These are phyloP conservation scores for Musa schizocarpa DNA, from an alignment of 176 grass and related monocot genomes.

Conservation along the genomic window DNA sequence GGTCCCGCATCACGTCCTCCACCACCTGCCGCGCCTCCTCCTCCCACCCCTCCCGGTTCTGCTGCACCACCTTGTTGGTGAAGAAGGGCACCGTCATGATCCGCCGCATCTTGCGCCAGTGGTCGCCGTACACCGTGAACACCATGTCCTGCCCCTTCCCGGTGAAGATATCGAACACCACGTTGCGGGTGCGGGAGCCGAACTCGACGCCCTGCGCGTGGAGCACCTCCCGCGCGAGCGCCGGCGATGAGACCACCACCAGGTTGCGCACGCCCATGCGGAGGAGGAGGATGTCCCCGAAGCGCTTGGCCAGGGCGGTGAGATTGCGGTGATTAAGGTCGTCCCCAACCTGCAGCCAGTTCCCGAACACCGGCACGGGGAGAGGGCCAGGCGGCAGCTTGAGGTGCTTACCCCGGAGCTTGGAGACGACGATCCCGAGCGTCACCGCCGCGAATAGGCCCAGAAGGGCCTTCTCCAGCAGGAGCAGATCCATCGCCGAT, in stretches of 20 bases:
- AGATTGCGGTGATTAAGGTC: constrained; percentile 89
- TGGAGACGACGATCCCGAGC: constrained; percentile 55
- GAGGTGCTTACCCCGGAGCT: constrained; percentile 61
- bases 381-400: constrained; percentile 47
- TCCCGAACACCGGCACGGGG: constrained; percentile 64
- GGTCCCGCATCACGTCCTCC: constrained; percentile 48
- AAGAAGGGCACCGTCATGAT: constrained; percentile 98
- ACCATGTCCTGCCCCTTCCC: constrained; percentile 90
- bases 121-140: constrained; percentile 90
- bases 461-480: constrained; percentile 84
- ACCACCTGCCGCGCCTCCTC: constrained; percentile 71
- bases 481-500: constrained; percentile 38
- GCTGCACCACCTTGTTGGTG: constrained; percentile 77
- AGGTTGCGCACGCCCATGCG: constrained; percentile 92
- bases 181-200: constrained; percentile 91
- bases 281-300: constrained; percentile 81
- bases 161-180: constrained; percentile 97
- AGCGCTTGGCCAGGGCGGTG: constrained; percentile 50
- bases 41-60: constrained; percentile 74
- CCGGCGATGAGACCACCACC: constrained; percentile 66
- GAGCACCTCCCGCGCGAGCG: constrained; percentile 82
- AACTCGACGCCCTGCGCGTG: constrained; percentile 97
- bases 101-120: constrained; percentile 97
- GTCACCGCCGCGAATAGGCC: constrained; percentile 70
- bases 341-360: constrained; percentile 95